These are phyloP conservation scores for Botrytis pseudocinerea DNA, from an alignment of 2,329 filamentous ascomycete species.

Conservation along the genomic window DNA sequence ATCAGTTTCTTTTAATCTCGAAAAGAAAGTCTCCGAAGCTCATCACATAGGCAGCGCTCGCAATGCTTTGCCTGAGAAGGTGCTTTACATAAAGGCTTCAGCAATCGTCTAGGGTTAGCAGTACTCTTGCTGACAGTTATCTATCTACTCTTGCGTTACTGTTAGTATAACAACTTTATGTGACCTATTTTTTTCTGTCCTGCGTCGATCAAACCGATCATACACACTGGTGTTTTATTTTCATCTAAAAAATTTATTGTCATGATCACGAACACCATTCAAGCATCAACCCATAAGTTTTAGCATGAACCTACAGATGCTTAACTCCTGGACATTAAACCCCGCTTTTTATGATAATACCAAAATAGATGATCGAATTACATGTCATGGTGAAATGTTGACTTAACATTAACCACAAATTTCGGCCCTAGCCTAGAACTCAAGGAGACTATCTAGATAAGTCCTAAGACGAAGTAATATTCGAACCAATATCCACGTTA, in stretches of 20 bases:
- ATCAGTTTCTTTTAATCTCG: not conserved
- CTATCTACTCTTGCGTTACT: not conserved
- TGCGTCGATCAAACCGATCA: not conserved
- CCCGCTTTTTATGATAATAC: no score
- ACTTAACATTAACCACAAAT: not conserved
- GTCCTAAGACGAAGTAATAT: constrained; percentile 27
- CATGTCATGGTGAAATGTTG: no score
- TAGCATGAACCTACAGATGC: not conserved
- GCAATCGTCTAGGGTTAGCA: not conserved
- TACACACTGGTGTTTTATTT: not conserved
- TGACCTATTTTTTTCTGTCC: not conserved
- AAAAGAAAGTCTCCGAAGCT: not conserved
- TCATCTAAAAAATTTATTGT: not conserved
- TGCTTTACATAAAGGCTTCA: not conserved
- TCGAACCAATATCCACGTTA: constrained; percentile 37
- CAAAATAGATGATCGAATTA: not conserved
- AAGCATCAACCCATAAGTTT: no score
- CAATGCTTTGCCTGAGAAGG: not conserved
- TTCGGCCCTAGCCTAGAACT: not conserved
- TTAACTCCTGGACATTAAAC: not conserved
- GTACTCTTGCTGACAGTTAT: not conserved
- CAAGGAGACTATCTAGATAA: constrained; percentile 21
- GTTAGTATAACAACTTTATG: not conserved
- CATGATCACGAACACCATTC: not conserved
- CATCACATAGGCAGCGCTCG: not conserved